Percentiles rank a stretch among this genome's conserved stretches.
phyloP scores from a whole-genome alignment of 805 yeast species.

The Candida maltosa region DNA sequence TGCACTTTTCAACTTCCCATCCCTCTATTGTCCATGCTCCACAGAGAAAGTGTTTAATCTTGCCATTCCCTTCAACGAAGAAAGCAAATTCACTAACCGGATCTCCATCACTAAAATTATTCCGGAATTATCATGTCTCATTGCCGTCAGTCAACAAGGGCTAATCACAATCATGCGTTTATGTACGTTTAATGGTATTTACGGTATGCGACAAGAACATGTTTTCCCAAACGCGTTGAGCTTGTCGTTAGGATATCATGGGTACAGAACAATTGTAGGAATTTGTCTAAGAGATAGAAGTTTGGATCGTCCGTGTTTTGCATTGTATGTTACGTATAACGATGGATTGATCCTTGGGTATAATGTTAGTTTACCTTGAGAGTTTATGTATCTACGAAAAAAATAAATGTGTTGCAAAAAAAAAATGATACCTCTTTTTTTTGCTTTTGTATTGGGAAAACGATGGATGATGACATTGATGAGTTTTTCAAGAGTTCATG shows the following conservation, averaged over 20 bases:
- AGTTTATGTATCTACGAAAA: no score
- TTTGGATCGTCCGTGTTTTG: constrained; percentile 19
- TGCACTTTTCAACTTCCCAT: constrained; percentile 44
- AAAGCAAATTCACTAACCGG: constrained; percentile 28
- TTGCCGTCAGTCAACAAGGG: constrained; percentile 38
- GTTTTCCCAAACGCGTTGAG: constrained; percentile 34
- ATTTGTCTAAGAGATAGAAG: constrained; percentile 24
- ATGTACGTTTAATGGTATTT: constrained; percentile 33
- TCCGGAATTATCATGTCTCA: constrained; percentile 31
- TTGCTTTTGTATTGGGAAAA: no score
- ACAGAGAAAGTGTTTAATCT: constrained; percentile 40
- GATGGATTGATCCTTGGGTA: constrained; percentile 29
- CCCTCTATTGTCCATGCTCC: constrained; percentile 47
- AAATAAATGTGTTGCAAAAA: no score
- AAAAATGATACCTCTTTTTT: no score
- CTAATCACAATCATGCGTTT: constrained; percentile 32
- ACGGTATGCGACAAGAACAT: constrained; percentile 43
- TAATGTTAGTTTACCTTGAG: constrained; percentile 15
- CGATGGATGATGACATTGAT: no score
- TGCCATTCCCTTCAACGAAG: constrained; percentile 33
- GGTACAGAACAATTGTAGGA: constrained; percentile 32
- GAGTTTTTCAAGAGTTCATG: no score
- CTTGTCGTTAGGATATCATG: constrained; percentile 22
- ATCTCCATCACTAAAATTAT: constrained; percentile 32
- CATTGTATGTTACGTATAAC: constrained; percentile 29